Evolutionary conservation across 2,329 filamentous ascomycete genomes (phyloP), one percentile per base, ranked within the genome.

Genomic region (Trichoderma simmonsii): DNA sequence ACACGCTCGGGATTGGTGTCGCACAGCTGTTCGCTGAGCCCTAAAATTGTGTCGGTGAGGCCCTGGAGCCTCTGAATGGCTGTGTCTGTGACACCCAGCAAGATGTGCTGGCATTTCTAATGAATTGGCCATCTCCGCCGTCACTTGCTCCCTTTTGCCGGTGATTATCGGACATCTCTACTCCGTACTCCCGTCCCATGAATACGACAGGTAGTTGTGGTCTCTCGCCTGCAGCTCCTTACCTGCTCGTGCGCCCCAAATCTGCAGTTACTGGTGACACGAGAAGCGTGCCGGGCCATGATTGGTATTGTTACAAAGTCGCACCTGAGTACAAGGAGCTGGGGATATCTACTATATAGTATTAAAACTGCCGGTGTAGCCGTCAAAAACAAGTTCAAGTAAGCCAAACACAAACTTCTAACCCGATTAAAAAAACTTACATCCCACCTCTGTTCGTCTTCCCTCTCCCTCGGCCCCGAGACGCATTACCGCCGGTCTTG

Each of bases 401-500:
- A 36, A 62, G 39, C 21, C 67, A 62, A 70, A 39, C 51, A 57
- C 21, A 4, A 67, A 9, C 3, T 15, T 9, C 12, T 56, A 67
- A 9, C 36, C 61, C 61, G 26, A 64, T 61, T n/a, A 51, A 14
- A 36, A 24, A 69, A 34, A 51, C 15, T 54, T 43, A 72, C 43
- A 30, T 21, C 59, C 72, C 69, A 6, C 56, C 61, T 51, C 63
- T 71, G 48, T 30, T 62, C 14, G 64, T 28, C 21, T 64, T 74
- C 30, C 67, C 73, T 56, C 56, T 74, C 18, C 67, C 68, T 57
- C 60, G 74, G n/a, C 72, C 61, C 28, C 74, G 65, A 48, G 73
- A 39, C 30, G 72, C n/a, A 54, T 60, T 62, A 9, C 69, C 71
- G 39, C 64, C 62, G 21, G 54, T 57, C 57, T 39, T 67, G 14